Evolutionary conservation across 805 yeast genomes (phyloP), one percentile per base, ranked within the genome.

Genomic region (Nakazawaea peltata): DNA sequence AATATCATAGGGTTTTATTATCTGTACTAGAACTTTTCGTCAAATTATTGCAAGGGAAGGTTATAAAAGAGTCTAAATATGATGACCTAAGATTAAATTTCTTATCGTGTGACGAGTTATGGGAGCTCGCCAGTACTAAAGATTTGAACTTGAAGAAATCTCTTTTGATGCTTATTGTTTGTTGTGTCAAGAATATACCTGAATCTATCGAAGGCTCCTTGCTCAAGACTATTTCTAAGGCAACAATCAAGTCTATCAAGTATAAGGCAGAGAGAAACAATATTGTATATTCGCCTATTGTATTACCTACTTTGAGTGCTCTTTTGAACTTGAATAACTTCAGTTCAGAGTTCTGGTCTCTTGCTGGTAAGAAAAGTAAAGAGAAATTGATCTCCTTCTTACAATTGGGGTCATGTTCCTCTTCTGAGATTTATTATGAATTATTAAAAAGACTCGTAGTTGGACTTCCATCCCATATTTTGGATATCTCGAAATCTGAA

Each of bases 281-380:
- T 5, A 44, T 72, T 3, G 43, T 70, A 2, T 71, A 71, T 43
- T 62, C 81, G 0, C 46, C 63, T 5, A 39, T 70, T 1, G 56
- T 76, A 1, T 47, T 74, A 1, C 67, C 70, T 11, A 65, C 78
- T 10, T 44, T 81, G 44, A 64, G 67, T 11, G 58, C 75, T 0
- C 46, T 80, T 24, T 53, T 61, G 3, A 45, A 57, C 0, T 44
- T 79, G 19, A 63, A 71, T 12, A 50, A 53, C n/a, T 54, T 63
- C 28, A 69, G 72, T 41, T 59, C 66, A 13, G 68, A 61, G 19
- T 61, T 80, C 32, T 78, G 85, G 79, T 54, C 63, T 3, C 70
- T 67, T 10, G 33, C 25, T 4, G 39, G 35, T 15, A 79, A 78
- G 37, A 56, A 57, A 3, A 44, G 74, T 1, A 61, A 63, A 13